These are phyloP conservation scores for Albatrellus ellisii DNA, from an alignment of 768 basidiomycete genomes.

Conservation along the genomic window DNA sequence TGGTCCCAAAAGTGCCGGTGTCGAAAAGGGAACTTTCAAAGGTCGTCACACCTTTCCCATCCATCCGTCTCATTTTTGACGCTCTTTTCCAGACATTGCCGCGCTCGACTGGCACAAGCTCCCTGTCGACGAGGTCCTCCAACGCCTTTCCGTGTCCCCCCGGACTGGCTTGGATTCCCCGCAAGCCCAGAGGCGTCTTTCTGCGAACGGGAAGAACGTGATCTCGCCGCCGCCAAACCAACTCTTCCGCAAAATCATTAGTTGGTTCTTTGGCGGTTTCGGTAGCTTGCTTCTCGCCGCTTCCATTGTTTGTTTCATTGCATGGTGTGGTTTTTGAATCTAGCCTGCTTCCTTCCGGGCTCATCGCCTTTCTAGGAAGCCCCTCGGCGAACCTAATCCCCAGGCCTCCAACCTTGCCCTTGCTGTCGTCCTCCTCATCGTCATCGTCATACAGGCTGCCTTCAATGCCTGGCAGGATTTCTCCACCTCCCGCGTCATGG, in stretches of 20 bases:
- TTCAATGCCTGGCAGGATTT: slow-evolving; percentile 45
- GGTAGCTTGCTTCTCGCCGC: slow-evolving; percentile 30
- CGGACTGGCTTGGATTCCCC: slow-evolving; percentile 34
- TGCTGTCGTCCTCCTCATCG: slow-evolving; percentile 38
- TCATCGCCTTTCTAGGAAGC: slow-evolving; percentile 28
- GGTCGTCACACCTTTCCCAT: neutral
- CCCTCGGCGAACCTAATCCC: slow-evolving; percentile 43
- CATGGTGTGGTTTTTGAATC: slow-evolving; percentile 22
- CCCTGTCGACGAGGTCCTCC: slow-evolving; percentile 1
- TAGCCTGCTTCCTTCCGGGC: neutral
- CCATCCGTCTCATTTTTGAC: neutral
- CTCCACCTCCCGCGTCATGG: slow-evolving; percentile 44
- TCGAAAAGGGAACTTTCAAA: slow-evolving; percentile 3
- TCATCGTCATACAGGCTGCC: slow-evolving; percentile 24
- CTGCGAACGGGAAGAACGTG: slow-evolving; percentile 34
- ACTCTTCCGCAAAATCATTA: slow-evolving; percentile 29
- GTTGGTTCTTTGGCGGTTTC: slow-evolving; percentile 44
- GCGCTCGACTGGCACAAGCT: slow-evolving; percentile 9
- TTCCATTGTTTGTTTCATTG: slow-evolving; percentile 40
- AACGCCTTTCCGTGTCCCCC: slow-evolving; percentile 26
- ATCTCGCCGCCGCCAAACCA: slow-evolving; percentile 36
- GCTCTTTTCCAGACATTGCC: slow-evolving; percentile 4
- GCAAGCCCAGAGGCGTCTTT: slow-evolving; percentile 33
- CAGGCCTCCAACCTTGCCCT: slow-evolving; percentile 43
- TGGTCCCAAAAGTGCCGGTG: neutral